Evolutionary conservation across 495 filamentous ascomycete genomes (phyloP), one percentile per base, ranked within the genome.

Genomic region (Penicillium paradoxum): DNA sequence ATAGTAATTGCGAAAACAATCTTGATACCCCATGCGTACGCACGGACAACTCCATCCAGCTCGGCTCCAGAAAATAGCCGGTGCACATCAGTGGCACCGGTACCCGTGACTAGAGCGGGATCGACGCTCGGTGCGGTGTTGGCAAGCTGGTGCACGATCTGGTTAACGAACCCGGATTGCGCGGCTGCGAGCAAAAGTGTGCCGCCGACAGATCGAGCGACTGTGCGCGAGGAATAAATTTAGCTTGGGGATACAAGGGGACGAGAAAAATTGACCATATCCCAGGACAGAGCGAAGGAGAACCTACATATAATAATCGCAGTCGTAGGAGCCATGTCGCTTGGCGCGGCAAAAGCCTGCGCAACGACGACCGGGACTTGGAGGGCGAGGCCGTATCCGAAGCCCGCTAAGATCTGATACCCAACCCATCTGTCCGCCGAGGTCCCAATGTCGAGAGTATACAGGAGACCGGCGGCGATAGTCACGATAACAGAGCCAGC

Each of bases 381-480:
- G 27, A 32, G 18, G 10, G 27, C 27, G 14, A 52, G 4, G 1
- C 52, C 52, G 32, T 19, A 15, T n/a, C 54, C 63, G 25, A 56
- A 27, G 29, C 85, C 85, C 21, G 74, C 72, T 14, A 89, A 51
- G 46, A 85, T 70, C 59, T 89, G 85, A 36, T 65, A 72, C 1
- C 86, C 85, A 45, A 88, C 81, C 86, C 87, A 90, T 11, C 63
- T 69, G 0, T 64, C 65, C 0, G 63, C 49, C 4, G 6, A 9
- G 15, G 24, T 30, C 15, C 42, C 22, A 18, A 45, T 17, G 58
- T 47, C 57, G 27, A 83, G 79, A 4, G 76, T 85, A 1, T 72
- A 76, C 3, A 89, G 54, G 7, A 91, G 69, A 0, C 85, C 87
- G 17, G 73, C 71, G 15, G 85, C 88, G 51, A 90, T 66, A 0